Base-by-base conservation (phyloP, 129 eudicot species). In the Tagetes erecta region DNA sequence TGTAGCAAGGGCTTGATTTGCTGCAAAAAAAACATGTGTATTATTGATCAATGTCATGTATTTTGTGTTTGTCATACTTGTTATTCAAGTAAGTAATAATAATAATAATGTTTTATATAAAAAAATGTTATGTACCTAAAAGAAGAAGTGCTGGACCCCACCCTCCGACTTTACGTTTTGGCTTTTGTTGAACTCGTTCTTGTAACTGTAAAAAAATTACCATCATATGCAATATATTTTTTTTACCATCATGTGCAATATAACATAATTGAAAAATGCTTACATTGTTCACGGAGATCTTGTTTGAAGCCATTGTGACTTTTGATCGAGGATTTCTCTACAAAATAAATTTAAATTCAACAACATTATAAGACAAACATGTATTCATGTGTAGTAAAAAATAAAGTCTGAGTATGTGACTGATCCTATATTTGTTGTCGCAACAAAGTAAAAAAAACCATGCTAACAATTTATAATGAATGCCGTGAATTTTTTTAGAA, bases 1-100 rank as follows among this genome's bases (percentile, higher is more conserved):
- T 44, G 98, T 92, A 38, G 92, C 96, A 0, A 92, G 92, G 30
- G 88, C 96, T 80, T 92, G 98, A 78, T 92, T 92, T 62, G 83
- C 96, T 89, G 82, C 76, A 62, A 62, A 80, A 76, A 62, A 3
- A 64, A 20, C 27, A 20, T 20, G 27, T 20, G 27, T 20, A 20
- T 20, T 20, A 20, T 20, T 20, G 27, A 20, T 20, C 27, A 20
- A 20, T 20, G 27, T 20, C 27, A 20, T 20, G 27, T 20, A 20
- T 41, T 40, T 41, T 4, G 5, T 1, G 7, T 41, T 4, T 5
- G 7, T 41, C 7, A 41, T 41, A 41, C 46, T 41, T 41, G 8
- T 44, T 44, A 8, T 44, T 44, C 47, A 20, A 20, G 27, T 20
- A 20, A 20, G 27, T 20, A 20, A 20, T 20, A 20, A 20, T 20